A percentile compares a stretch with the other conserved stretches of the same genome.
Evolutionary conservation across 2,329 filamentous ascomycete species (phyloP).

Genomic region (Leptographium procerum): DNA sequence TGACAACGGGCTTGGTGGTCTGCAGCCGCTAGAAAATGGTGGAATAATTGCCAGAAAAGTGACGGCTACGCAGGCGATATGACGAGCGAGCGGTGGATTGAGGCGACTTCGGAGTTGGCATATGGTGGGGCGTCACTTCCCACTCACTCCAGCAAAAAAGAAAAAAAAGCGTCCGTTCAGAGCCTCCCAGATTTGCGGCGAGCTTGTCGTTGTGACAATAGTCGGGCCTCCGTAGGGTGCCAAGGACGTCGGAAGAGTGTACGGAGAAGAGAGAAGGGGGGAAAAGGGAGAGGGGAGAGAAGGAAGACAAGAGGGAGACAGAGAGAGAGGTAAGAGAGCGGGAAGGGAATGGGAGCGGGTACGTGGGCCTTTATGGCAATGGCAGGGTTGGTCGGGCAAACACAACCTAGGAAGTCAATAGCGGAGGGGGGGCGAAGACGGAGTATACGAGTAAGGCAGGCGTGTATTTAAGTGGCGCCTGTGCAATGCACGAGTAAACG

Average conservation of each 20-base stretch:
- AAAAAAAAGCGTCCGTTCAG: not conserved
- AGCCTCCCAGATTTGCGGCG: not conserved
- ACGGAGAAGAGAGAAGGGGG: not conserved
- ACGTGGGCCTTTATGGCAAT: not conserved
- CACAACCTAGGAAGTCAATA: not conserved
- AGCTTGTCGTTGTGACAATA: not conserved
- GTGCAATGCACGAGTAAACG: not conserved
- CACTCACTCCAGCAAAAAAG: not conserved
- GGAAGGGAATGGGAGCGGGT: not conserved
- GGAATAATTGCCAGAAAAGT: not conserved
- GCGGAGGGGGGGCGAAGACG: not conserved
- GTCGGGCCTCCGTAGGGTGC: not conserved
- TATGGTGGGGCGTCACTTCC: not conserved
- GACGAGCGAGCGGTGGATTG: not conserved
- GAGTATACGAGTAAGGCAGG: not conserved
- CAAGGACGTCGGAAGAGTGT: not conserved
- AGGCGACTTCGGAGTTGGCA: not conserved
- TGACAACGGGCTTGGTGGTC: not conserved
- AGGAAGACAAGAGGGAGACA: not conserved
- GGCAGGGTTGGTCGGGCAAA: conserved; percentile 1
- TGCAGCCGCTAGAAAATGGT: not conserved
- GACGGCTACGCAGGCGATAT: not conserved
- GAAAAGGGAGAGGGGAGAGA: not conserved
- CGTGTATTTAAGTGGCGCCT: not conserved
- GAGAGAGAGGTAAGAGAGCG: not conserved